Percentiles rank a stretch among this genome's conserved stretches.
Evolutionary conservation across 192 early-diverging fungal genomes (phyloP).

Genomic region (Funneliformis mosseae): DNA sequence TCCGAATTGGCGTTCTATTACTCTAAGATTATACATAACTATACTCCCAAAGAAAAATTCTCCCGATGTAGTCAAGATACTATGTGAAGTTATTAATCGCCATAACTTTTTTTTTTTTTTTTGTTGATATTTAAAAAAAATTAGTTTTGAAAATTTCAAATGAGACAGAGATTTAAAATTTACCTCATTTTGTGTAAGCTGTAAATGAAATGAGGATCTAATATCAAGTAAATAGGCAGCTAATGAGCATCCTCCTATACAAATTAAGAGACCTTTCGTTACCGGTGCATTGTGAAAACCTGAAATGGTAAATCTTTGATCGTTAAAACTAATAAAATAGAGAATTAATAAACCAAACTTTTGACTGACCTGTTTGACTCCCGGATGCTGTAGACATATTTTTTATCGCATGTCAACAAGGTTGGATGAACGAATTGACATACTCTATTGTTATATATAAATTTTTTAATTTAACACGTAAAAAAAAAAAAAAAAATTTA

Average conservation of each 20-base stretch:
- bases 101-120: conserved; percentile 50
- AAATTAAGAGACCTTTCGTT: conserved; percentile 56
- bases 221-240: conserved; percentile 51
- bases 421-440: neutral
- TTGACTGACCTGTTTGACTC: neutral
- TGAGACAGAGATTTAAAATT: neutral
- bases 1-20: conserved; percentile 66
- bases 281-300: conserved; percentile 68
- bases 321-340: neutral
- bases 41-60: conserved; percentile 65
- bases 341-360: neutral
- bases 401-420: neutral
- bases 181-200: conserved; percentile 65
- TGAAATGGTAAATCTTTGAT: conserved; percentile 8
- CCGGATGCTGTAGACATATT: neutral
- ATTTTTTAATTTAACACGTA: neutral
- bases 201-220: conserved; percentile 56
- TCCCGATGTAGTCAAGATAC: conserved; percentile 56
- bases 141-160: neutral
- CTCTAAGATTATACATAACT: conserved; percentile 58
- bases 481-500: neutral
- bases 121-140: neutral
- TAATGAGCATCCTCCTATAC: conserved; percentile 53
- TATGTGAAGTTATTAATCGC: conserved; percentile 59
- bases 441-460: neutral